Evolutionary conservation across 495 filamentous ascomycete genomes (phyloP).

Genomic region (Hypoxylon lienhwacheense): DNA sequence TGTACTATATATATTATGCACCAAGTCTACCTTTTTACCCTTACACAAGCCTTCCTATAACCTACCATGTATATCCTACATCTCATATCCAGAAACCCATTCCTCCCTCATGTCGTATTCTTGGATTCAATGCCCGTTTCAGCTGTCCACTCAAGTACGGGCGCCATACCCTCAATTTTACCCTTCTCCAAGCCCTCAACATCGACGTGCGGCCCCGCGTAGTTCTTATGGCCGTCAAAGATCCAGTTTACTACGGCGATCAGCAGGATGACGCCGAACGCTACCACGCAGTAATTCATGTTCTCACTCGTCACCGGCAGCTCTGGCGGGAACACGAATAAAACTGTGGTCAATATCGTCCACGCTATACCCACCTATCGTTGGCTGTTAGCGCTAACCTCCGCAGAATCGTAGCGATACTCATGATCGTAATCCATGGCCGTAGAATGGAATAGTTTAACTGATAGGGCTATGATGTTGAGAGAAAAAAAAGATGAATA

Average conservation of each 20-base stretch:
- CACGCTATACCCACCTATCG: constrained; percentile 64
- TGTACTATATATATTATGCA: too few relatives aligned
- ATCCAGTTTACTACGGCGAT: constrained; percentile 69
- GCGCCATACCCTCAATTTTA: constrained; percentile 36
- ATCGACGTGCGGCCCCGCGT: constrained; percentile 61
- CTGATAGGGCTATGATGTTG: not conserved
- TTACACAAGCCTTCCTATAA: too few relatives aligned
- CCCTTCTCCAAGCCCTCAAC: constrained; percentile 47
- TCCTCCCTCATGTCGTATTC: not conserved
- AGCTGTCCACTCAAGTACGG: not conserved
- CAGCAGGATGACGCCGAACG: constrained; percentile 67
- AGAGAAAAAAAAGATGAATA: not conserved
- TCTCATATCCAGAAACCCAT: not conserved
- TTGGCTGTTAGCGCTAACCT: not conserved
- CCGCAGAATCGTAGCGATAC: not conserved
- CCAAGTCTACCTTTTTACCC: too few relatives aligned
- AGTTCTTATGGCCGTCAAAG: constrained; percentile 73
- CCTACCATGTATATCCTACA: too few relatives aligned
- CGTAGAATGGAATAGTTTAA: too few relatives aligned
- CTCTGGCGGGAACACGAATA: constrained; percentile 75
- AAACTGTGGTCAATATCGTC: constrained; percentile 66
- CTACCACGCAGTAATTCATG: constrained; percentile 78
- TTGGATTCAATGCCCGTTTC: constrained; percentile 2
- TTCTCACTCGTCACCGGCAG: constrained; percentile 66
- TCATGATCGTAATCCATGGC: too few relatives aligned